These are phyloP conservation scores for Aspergillus arachidicola DNA, from an alignment of 2,329 filamentous ascomycete genomes.

Conservation along the genomic window DNA sequence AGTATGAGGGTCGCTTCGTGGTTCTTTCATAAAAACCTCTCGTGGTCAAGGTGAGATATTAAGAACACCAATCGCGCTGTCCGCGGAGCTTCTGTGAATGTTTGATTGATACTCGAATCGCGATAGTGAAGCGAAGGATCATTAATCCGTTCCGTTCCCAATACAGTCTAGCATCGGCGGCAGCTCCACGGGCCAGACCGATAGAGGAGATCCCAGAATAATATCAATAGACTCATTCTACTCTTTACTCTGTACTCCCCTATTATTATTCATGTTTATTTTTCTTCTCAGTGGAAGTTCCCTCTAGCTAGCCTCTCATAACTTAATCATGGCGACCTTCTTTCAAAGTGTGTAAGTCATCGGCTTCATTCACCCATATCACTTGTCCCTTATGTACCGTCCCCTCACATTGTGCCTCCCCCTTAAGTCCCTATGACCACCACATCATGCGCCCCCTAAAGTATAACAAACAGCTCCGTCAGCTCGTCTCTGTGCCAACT, in stretches of 20 bases:
- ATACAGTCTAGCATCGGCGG: conserved; percentile 24
- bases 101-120: background rate
- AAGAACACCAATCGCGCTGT: background rate
- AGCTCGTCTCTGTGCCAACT: background rate
- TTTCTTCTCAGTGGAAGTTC: background rate
- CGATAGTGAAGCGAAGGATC: conserved; percentile 20
- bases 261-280: conserved; percentile 10
- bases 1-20: background rate
- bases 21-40: background rate
- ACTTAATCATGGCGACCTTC: conserved; percentile 48
- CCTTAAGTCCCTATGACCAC: conserved; percentile 24
- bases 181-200: conserved; percentile 25
- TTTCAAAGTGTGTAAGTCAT: conserved; percentile 54
- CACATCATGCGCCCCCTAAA: conserved; percentile 6
- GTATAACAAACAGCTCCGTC: background rate
- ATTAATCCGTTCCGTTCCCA: conserved; percentile 26
- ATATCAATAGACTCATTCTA: conserved; percentile 10
- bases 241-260: conserved; percentile 1
- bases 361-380: conserved; percentile 10
- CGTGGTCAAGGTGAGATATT: background rate
- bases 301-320: background rate
- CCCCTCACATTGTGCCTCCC: conserved; percentile 18
- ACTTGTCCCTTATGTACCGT: conserved; percentile 21
- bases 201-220: conserved; percentile 14
- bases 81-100: conserved; percentile 10